phyloP scores from a whole-genome alignment of 805 yeast species.

The Ogataea haglerorum region DNA sequence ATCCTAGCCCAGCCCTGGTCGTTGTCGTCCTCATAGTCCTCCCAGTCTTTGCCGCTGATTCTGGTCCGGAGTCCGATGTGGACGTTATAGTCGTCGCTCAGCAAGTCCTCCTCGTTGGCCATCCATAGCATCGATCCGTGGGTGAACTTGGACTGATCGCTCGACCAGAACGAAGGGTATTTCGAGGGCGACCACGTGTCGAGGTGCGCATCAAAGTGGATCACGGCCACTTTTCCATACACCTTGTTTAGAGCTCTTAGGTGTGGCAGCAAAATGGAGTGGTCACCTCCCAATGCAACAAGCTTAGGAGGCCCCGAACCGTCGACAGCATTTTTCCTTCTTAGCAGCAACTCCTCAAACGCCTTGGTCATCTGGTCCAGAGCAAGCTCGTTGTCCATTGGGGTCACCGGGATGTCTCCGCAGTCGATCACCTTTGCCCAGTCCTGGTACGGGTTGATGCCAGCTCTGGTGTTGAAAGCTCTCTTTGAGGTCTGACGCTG shows the following conservation, averaged over 20 bases:
- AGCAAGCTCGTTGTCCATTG: slow-evolving; percentile 55
- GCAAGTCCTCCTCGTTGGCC: slow-evolving; percentile 66
- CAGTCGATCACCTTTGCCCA: slow-evolving; percentile 54
- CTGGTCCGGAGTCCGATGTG: slow-evolving; percentile 80
- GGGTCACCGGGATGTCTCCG: slow-evolving; percentile 57
- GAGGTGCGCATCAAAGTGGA: slow-evolving; percentile 83
- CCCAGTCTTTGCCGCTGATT: slow-evolving; percentile 55
- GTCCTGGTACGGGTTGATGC: slow-evolving; percentile 45
- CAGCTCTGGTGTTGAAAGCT: slow-evolving; percentile 63
- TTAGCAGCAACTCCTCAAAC: slow-evolving; percentile 50
- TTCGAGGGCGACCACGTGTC: slow-evolving; percentile 78
- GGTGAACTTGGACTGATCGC: slow-evolving; percentile 50
- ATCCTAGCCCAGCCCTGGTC: slow-evolving; percentile 67
- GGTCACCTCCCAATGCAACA: slow-evolving; percentile 81
- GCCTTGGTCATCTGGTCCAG: slow-evolving; percentile 52
- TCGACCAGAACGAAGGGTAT: slow-evolving; percentile 46
- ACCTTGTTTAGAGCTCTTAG: slow-evolving; percentile 57
- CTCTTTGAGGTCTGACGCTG: slow-evolving; percentile 67
- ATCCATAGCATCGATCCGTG: slow-evolving; percentile 89
- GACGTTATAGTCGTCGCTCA: slow-evolving; percentile 51
- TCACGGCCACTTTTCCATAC: slow-evolving; percentile 67
- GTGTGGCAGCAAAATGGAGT: slow-evolving; percentile 70
- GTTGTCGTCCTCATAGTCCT: slow-evolving; percentile 64
- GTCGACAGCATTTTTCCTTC: slow-evolving; percentile 28
- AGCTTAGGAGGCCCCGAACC: slow-evolving; percentile 51